Evolutionary conservation across 352 stramenopile genomes (phyloP).

Genomic region (Pythium aristosporum): DNA sequence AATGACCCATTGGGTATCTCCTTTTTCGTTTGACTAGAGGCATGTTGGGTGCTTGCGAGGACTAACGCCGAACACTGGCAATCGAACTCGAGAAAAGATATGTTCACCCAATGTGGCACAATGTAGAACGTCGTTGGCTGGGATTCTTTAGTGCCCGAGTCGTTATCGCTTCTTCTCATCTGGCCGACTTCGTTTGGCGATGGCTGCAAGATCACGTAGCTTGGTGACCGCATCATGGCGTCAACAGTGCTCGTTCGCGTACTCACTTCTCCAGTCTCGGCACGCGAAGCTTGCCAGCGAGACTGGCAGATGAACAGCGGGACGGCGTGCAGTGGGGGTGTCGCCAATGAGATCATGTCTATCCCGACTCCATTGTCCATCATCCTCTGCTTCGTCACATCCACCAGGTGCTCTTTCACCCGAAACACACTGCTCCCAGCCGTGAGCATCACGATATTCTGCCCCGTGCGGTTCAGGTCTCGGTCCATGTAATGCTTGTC

Average conservation of each 20-base stretch:
- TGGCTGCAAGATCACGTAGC: background rate
- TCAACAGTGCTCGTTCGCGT: background rate
- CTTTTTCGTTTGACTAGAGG: constrained; percentile 16
- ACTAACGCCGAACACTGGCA: constrained; percentile 38
- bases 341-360: constrained; percentile 95
- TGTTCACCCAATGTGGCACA: constrained; percentile 94
- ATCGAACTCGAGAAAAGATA: constrained; percentile 86
- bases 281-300: background rate
- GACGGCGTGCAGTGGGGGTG: constrained; percentile 95
- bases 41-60: background rate
- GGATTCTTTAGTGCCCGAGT: background rate
- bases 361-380: constrained; percentile 99
- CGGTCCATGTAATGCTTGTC: constrained; percentile 99
- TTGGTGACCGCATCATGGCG: constrained; percentile 9
- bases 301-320: constrained; percentile 95
- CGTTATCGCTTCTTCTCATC: background rate
- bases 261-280: background rate
- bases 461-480: constrained; percentile 94
- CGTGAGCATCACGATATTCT: constrained; percentile 96
- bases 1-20: constrained; percentile 32
- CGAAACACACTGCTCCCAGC: constrained; percentile 97
- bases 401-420: constrained; percentile 89
- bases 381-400: constrained; percentile 98
- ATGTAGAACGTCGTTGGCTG: constrained; percentile 62
- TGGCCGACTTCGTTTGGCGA: background rate